Evolutionary conservation across 2,329 filamentous ascomycete species (phyloP).

Genomic region (Diaporthe aspalathi): DNA sequence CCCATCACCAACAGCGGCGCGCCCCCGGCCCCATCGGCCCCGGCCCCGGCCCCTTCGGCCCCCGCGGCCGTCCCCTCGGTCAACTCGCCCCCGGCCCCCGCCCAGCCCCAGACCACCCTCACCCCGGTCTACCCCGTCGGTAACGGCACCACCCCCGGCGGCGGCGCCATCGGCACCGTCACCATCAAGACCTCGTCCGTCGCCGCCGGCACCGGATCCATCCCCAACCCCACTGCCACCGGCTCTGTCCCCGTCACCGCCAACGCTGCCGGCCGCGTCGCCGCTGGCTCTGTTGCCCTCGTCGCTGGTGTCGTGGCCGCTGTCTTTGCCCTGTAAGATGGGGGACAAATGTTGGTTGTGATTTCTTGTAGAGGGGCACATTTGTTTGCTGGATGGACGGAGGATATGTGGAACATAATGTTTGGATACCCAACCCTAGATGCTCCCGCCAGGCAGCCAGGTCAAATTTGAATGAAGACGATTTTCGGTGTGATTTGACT

Average conservation of each 20-base stretch:
- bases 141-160: slow-evolving; percentile 31
- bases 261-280: slow-evolving; percentile 48
- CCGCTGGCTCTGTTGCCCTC: slow-evolving; percentile 53
- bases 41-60: slow-evolving; percentile 56
- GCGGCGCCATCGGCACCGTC: slow-evolving; percentile 34
- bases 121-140: slow-evolving; percentile 40
- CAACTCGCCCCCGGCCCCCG: slow-evolving; percentile 45
- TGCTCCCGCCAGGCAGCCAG: not conserved
- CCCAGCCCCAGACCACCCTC: slow-evolving; percentile 44
- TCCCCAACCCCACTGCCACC: slow-evolving; percentile 45
- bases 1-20: slow-evolving; percentile 41
- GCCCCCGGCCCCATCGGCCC: slow-evolving; percentile 48
- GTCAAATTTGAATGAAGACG: slow-evolving; percentile 27
- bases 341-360: too few species aligned
- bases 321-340: slow-evolving; percentile 45
- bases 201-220: slow-evolving; percentile 42
- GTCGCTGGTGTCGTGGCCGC: slow-evolving; percentile 55
- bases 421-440: slow-evolving; percentile 36
- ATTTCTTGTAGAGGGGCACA: not conserved
- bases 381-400: not conserved
- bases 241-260: slow-evolving; percentile 11
- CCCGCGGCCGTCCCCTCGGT: slow-evolving; percentile 39
- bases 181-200: slow-evolving; percentile 37
- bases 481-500: not conserved
- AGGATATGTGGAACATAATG: slow-evolving; percentile 12